phyloP scores from a whole-genome alignment of 2,329 filamentous ascomycete species.

The Pseudogymnoascus sp. region DNA sequence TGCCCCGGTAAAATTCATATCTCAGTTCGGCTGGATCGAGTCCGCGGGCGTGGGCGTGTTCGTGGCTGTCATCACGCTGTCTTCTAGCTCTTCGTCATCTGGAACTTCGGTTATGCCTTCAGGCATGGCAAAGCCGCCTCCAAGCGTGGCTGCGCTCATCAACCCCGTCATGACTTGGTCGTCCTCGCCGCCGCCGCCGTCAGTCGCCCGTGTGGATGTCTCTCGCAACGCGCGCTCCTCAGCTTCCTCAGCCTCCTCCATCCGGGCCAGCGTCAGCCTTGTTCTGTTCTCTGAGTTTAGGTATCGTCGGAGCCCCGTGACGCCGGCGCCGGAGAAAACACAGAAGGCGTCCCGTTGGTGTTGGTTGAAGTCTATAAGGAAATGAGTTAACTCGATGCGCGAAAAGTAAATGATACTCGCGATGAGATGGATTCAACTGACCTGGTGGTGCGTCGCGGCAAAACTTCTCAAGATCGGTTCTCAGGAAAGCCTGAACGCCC shows the following conservation, averaged over 20 bases:
- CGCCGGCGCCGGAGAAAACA: conserved; percentile 86
- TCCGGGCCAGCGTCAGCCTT: not conserved
- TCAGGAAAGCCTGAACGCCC: conserved; percentile 82
- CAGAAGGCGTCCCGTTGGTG: conserved; percentile 95
- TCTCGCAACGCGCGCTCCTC: not conserved
- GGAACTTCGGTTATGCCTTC: not conserved
- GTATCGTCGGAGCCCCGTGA: conserved; percentile 66
- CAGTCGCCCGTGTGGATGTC: not conserved
- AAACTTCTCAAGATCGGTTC: conserved; percentile 73
- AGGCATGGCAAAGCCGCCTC: not conserved
- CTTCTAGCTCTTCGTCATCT: not conserved
- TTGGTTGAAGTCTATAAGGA: conserved; percentile 72
- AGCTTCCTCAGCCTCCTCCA: not conserved
- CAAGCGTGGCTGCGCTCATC: not conserved
- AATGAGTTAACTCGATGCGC: conserved; percentile 8
- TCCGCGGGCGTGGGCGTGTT: not conserved
- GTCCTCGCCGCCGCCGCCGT: not conserved
- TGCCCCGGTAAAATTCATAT: not conserved
- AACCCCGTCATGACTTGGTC: not conserved
- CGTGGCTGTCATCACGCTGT: not conserved
- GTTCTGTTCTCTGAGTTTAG: conserved; percentile 44
- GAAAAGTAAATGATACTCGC: conserved; percentile 11
- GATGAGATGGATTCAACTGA: conserved; percentile 29
- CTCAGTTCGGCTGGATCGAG: not conserved
- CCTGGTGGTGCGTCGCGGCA: conserved; percentile 76